Base-by-base conservation (phyloP, 108 stramenopile genomes). In the Discostella pseudostelligera region DNA sequence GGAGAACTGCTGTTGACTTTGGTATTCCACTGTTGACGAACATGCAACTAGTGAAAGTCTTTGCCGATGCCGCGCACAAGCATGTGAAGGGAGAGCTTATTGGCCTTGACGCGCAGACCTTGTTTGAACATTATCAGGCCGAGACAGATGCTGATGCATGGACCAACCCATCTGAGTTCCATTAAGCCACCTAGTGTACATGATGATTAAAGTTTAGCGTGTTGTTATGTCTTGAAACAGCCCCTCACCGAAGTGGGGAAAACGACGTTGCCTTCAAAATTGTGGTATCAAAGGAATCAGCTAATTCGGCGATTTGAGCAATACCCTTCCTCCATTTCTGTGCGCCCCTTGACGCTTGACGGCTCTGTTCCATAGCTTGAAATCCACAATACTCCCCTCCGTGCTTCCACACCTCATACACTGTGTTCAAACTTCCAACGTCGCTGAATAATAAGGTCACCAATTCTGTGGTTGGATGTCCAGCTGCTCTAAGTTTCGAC, bases 1-100 rank as follows among this genome's bases (percentile, higher is more conserved):
- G 98, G 49, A 81, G 98, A 62, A 87, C 92, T 51, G 96, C 96
- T 19, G 88, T 95, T 42, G 98, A 99, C 68, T 98, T 95, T 71
- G 95, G 95, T 71, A 72, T 94, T 46, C 93, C 96, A 19, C 87
- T 99, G 4, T 72, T 99, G 70, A 98, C 98, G 11, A 97, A 99
- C 82, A 72, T 93, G 77, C 83, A 97, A 47, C 62, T 95, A 45
- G 92, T 91, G 9, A 88, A 88, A 72, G 81, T 93, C 57, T 91
- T 97, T 49, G 82, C 96, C 2, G 86, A 90, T 65, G 86, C 94
- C 25, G 70, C 94, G 8, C 65, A 80, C 51, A 62, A 78, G 61
- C 84, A 87, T 72, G 59, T 81, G 56, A 81, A 75, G 43, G 86
- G 82, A 47, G 73, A 80, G 45, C 45, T 87, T 43, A 40, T 58